Base-by-base conservation (phyloP, 2,329 filamentous ascomycete genomes). In the Clarireedia monteithiana region DNA sequence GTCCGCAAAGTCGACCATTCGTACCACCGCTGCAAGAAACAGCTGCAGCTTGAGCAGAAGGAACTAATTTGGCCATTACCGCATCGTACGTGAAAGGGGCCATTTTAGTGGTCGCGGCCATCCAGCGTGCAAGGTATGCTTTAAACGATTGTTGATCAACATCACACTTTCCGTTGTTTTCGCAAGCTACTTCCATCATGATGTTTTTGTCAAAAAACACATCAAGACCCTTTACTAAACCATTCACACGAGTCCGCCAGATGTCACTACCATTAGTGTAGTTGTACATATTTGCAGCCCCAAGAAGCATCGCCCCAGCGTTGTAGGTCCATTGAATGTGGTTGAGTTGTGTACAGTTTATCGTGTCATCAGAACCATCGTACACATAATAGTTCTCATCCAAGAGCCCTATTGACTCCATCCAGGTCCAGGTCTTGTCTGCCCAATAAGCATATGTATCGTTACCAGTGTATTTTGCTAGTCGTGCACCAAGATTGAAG, bases 371-470 rank as follows among this genome's bases (percentile, higher is more conserved):
- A 5, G 78, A 77, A 36, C 85, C 85, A 62, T 86, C 85, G 62
- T 77, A 86, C 17, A 88, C 74, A 48, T 78, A 75, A 67, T 80
- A 87, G 3, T 78, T 73, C 6, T 77, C 68, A 64, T 82, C 76
- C 58, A 89, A 78, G 53, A 89, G 77, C 0, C 80, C 74, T 47
- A 83, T 72, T 6, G 65, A 68, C 3, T 70, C 67, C 69, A 83
- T 84, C 86, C 86, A 89, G 50, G 88, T 77, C 74, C 88, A 96
- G 0, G 82, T 80, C 62, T 74, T 84, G 20, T 83, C 80, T 0
- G 89, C 89, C 89, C 88, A 94, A 5, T 89, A 80, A 1, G 81
- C 77, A 67, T 95, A 95, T 0, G 87, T 88, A 42, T 76, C 66
- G 64, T 95, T 92, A 15, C 83, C 82, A 0, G 90, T 95, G 68